phyloP scores from a whole-genome alignment of 2,329 filamentous ascomycete genomes.

The Plenodomus biglobosus region DNA sequence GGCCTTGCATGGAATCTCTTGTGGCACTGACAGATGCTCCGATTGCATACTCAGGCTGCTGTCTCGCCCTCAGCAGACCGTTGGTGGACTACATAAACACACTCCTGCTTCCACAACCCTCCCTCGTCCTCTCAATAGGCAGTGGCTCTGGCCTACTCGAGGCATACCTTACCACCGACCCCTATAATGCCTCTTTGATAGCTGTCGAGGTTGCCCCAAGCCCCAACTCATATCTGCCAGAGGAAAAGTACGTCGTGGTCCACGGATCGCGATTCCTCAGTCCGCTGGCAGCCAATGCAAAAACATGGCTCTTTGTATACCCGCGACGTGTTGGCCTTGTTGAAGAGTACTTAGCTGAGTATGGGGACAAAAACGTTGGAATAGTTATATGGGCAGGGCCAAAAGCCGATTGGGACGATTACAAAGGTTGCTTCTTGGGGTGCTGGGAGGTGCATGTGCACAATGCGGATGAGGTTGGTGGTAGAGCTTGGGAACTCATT shows the following conservation, averaged over 20 bases:
- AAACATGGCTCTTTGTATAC: constrained; percentile 57
- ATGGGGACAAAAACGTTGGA: constrained; percentile 33
- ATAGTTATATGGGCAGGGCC: constrained; percentile 50
- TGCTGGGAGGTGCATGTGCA: constrained; percentile 21
- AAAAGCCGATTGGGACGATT: constrained; percentile 47
- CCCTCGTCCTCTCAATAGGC: constrained; percentile 49
- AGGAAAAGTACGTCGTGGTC: constrained; percentile 48
- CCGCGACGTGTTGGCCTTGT: constrained; percentile 53
- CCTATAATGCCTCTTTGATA: constrained; percentile 36
- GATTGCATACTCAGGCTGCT: constrained; percentile 36
- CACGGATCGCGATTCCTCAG: constrained; percentile 50
- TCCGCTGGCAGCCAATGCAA: constrained; percentile 46
- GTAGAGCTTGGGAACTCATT: constrained; percentile 39
- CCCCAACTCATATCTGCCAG: constrained; percentile 50
- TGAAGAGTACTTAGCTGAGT: constrained; percentile 47
- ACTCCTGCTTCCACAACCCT: constrained; percentile 27
- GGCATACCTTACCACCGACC: constrained; percentile 39
- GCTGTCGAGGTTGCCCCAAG: constrained; percentile 54
- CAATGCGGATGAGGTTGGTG: constrained; percentile 31
- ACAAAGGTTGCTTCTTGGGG: constrained; percentile 25
- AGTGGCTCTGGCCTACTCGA: constrained; percentile 57
- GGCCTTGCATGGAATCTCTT: neutral
- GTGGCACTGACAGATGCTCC: constrained; percentile 25
- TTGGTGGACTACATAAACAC: constrained; percentile 29
- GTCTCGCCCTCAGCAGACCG: constrained; percentile 38